phyloP scores from a whole-genome alignment of 1,284 basidiomycete genomes.

The Dichomitus squalens region DNA sequence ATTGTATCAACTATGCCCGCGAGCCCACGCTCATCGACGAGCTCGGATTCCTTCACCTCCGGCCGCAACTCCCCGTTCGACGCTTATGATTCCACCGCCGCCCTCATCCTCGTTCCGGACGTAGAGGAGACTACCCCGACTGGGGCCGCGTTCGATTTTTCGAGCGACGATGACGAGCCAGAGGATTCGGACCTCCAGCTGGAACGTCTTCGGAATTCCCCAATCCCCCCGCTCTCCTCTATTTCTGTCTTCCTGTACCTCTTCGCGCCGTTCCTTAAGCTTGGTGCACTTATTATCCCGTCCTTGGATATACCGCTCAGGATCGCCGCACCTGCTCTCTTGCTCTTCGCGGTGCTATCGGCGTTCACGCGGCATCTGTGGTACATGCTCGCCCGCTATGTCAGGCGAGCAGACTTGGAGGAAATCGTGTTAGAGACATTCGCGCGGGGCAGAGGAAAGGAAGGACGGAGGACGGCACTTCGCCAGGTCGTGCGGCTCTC shows the following conservation, averaged over 20 bases:
- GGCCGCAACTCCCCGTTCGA: constrained; percentile 30
- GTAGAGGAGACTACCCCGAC: constrained; percentile 41
- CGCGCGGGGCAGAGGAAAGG: constrained; percentile 54
- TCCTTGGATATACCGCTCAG: constrained; percentile 49
- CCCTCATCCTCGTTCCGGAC: constrained; percentile 62
- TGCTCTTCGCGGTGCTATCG: constrained; percentile 58
- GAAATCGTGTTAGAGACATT: constrained; percentile 65
- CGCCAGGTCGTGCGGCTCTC: constrained; percentile 43
- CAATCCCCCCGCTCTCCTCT: constrained; percentile 56
- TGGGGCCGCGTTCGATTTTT: constrained; percentile 47
- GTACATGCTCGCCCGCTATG: constrained; percentile 73
- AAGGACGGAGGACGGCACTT: constrained; percentile 32
- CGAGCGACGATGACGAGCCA: constrained; percentile 50
- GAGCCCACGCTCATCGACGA: constrained; percentile 28
- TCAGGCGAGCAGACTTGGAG: constrained; percentile 62
- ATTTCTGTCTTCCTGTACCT: constrained; percentile 69
- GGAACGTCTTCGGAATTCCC: constrained; percentile 43
- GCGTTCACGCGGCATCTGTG: constrained; percentile 67
- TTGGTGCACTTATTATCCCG: constrained; percentile 65
- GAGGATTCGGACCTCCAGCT: constrained; percentile 50
- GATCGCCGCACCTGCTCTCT: constrained; percentile 51
- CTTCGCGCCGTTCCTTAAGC: constrained; percentile 64
- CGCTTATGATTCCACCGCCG: constrained; percentile 43
- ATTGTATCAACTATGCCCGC: constrained; percentile 7
- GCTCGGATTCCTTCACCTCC: constrained; percentile 29